Conservation (phyloP, 1,284 basidiomycete species). For the Naganishia sp. region DNA sequence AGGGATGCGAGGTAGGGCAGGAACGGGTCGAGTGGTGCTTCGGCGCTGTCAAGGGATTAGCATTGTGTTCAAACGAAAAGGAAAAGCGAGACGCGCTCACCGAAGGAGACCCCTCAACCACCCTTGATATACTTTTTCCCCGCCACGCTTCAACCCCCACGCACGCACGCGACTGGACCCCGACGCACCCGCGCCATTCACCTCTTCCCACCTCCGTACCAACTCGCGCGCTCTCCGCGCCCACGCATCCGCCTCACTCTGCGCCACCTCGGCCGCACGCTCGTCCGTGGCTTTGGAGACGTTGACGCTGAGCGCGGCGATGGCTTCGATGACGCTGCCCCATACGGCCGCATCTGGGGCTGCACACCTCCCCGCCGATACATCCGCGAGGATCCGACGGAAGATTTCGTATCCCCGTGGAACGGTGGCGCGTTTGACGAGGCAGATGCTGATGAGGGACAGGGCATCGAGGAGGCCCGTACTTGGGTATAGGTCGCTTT, state of each 20-base stretch:
- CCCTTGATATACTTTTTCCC: conserved; percentile 50
- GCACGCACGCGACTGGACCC: neutral
- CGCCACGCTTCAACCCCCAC: conserved; percentile 39
- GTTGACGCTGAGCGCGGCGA: conserved; percentile 34
- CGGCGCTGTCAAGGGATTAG: conserved; percentile 36
- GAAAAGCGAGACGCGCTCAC: conserved; percentile 38
- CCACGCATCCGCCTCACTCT: conserved; percentile 14
- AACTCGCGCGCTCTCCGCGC: conserved; percentile 36
- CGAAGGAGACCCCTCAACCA: conserved; percentile 46
- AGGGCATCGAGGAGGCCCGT: conserved; percentile 47
- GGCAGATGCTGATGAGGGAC: conserved; percentile 51
- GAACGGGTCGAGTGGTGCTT: conserved; percentile 39
- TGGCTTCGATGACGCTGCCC: conserved; percentile 47
- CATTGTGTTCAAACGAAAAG: no score
- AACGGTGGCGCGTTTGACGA: conserved; percentile 46
- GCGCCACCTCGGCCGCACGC: conserved; percentile 18
- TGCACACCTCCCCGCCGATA: conserved; percentile 18
- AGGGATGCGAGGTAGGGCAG: conserved; percentile 40
- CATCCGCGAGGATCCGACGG: conserved; percentile 43
- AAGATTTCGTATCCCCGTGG: conserved; percentile 52
- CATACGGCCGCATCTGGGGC: conserved; percentile 48
- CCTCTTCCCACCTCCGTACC: conserved; percentile 43
- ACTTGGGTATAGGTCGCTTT: conserved; percentile 44
- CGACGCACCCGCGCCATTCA: conserved; percentile 20
- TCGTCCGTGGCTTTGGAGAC: conserved; percentile 4